Conservation (phyloP, 2,329 filamentous ascomycete species). For the Pseudogymnoascus sp. region DNA sequence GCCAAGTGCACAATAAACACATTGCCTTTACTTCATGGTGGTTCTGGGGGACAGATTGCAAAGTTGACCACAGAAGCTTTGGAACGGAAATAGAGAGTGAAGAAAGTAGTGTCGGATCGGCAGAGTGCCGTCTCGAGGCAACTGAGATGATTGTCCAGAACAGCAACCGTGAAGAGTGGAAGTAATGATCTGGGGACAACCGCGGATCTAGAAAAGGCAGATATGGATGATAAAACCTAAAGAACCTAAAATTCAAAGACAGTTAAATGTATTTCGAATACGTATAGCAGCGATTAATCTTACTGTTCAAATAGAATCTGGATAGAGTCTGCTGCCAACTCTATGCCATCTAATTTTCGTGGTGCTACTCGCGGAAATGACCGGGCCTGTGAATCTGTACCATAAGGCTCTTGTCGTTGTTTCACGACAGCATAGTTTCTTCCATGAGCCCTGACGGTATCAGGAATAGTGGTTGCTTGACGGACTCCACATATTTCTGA, state of each 20-base stretch:
- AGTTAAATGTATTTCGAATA: conserved; percentile 35
- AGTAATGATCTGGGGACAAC: conserved; percentile 65
- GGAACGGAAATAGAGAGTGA: conserved; percentile 63
- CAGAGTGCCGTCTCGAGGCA: conserved; percentile 62
- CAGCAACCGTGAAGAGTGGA: conserved; percentile 68
- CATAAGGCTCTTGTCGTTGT: no score
- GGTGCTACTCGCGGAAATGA: no score
- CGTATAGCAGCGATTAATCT: conserved; percentile 47
- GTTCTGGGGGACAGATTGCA: conserved; percentile 68
- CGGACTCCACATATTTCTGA: no score
- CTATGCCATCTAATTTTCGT: no score
- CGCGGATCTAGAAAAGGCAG: conserved; percentile 65
- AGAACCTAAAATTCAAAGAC: conserved; percentile 35
- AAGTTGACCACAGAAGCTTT: conserved; percentile 67
- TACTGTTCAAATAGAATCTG: conserved; percentile 35
- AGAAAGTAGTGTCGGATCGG: conserved; percentile 53
- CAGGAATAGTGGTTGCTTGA: no score
- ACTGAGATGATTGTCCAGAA: conserved; percentile 81
- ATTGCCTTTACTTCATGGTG: conserved; percentile 77
- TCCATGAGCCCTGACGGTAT: no score
- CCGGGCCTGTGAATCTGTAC: no score
- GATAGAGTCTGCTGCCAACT: conserved; percentile 31
- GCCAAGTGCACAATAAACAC: conserved; percentile 75
- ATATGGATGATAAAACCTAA: conserved; percentile 68
- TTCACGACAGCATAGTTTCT: no score